Evolutionary conservation across 768 basidiomycete species (phyloP).

Genomic region (Kwoniella shandongensis): DNA sequence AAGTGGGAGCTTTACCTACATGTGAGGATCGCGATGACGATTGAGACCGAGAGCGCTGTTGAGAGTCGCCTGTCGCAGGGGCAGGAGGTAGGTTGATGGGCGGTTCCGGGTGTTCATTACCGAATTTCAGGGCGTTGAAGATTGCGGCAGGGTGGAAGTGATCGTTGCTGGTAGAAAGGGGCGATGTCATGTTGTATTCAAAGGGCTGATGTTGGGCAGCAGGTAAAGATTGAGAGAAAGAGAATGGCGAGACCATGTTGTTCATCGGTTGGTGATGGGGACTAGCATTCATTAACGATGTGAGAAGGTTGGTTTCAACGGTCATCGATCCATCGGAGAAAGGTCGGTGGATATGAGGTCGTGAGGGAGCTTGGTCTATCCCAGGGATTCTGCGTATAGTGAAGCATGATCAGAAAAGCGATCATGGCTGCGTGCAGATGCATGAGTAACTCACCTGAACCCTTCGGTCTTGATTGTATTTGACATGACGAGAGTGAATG

Average conservation of each 20-base stretch:
- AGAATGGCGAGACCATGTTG: conserved; percentile 24
- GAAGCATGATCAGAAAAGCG: background rate
- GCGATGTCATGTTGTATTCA: conserved; percentile 23
- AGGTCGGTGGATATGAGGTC: conserved; percentile 32
- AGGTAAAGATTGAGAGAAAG: conserved; percentile 19
- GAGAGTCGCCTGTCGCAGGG: background rate
- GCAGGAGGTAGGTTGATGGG: conserved; percentile 19
- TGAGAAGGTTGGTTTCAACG: conserved; percentile 35
- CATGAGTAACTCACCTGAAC: conserved; percentile 9
- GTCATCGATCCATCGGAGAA: conserved; percentile 43
- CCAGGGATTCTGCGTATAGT: conserved; percentile 10
- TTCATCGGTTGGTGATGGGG: conserved; percentile 13
- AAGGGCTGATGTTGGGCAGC: conserved; percentile 22
- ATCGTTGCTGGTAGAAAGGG: conserved; percentile 16
- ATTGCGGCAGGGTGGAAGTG: conserved; percentile 28
- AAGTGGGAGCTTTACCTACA: conserved; percentile 30
- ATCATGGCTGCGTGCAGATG: background rate
- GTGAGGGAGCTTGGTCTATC: conserved; percentile 5
- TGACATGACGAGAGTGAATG: background rate
- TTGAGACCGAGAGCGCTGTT: conserved; percentile 31
- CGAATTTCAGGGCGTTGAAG: conserved; percentile 31
- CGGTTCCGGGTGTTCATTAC: conserved; percentile 26
- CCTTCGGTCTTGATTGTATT: conserved; percentile 21
- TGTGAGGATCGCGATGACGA: conserved; percentile 20
- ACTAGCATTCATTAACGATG: conserved; percentile 20